Base-by-base conservation (phyloP, 2,329 filamentous ascomycete genomes). In the Alternaria solani region DNA sequence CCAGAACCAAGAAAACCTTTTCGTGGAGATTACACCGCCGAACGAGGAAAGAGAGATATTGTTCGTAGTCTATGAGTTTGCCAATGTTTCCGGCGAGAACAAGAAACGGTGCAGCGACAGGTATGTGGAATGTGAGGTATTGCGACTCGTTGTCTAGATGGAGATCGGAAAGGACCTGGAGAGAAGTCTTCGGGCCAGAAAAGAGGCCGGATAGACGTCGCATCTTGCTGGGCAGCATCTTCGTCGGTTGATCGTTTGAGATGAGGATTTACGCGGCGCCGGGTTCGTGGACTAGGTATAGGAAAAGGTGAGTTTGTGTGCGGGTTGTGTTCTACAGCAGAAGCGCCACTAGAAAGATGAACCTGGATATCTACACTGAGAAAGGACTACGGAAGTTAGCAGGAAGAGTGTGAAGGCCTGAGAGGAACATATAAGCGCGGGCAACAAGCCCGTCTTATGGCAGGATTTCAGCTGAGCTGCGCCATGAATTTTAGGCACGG, bases 121-220 rank as follows among this genome's bases (percentile, higher is more conserved):
- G 72, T 39, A 76, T 69, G 64, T 75, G 68, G 59, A 75, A 76
- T 11, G 70, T 66, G 16, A 71, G 65, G 52, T 76, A 75, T 66
- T 75, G 71, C 3, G 64, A 64, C 20, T 69, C 69, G 62, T 71
- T 57, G 49, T 75, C 65, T 12, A 77, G 59, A 44, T 77, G 62
- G 7, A 77, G 69, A 56, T 78, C 75, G 8, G 74, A 76, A 39
- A 76, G 65, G 18, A 77, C 56, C 46, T 77, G 74, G 53, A 77
- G 72, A 23, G 67, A 55, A 7, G 68, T 66, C 47, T 73, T 70
- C 5, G 72, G 59, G 2, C 61, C 28, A 7, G 66, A 66, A 48
- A 74, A 74, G 7, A 75, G 59, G 41, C 64, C 64, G 9, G 70
- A 71, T 26, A 75, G 55, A 9, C 71, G 69, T 28, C 66, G 67